Evolutionary conservation across 345 rosid genomes (phyloP), one percentile per base, ranked within the genome.

Genomic region (Isatis tinctoria): DNA sequence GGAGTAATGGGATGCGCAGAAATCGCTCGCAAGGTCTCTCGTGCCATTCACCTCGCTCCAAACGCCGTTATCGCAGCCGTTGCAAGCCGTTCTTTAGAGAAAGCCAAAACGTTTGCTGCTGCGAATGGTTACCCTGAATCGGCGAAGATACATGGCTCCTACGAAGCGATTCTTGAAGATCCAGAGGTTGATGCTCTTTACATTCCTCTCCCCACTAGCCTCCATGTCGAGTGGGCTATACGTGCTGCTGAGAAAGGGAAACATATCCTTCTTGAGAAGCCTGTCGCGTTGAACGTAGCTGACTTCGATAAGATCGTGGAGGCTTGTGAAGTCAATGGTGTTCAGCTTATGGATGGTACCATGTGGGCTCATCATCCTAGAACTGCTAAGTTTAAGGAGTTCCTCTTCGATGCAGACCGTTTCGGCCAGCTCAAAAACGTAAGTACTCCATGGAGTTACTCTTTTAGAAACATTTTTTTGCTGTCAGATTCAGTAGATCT

Each of bases 311-410:
- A 61, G 78, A 89, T 94, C 41, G 52, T 80, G 30, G 83, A 59
- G 65, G 90, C 89, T 11, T 89, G 98, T 40, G 88, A 85, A 16
- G 86, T 79, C 26, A 94, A 84, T 14, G 93, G 86, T 26, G 88
- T 91, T 26, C 98, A 91, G 88, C 30, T 91, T 59, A 91, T 91
- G 97, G 98, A 94, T 64, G 98, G 97, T 8, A 88, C 97, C 37
- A 88, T 89, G 98, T 88, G 96, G 98, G 70, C 88, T 77, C 97
- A 94, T 61, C 73, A 94, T 72, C 96, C 96, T 16, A 73, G 97
- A 78, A 85, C 91, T 8, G 75, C 73, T 90, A 82, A 49, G 71
- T 78, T 93, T 93, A 65, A 37, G 70, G 8, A 22, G 1, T 51
- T 30, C 0, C 2, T 70, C 8, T 59, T 6, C n/a, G 24, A 22